Evolutionary conservation across 768 basidiomycete species (phyloP), one percentile per base, ranked within the genome.

Genomic region (Lactarius tabidus): DNA sequence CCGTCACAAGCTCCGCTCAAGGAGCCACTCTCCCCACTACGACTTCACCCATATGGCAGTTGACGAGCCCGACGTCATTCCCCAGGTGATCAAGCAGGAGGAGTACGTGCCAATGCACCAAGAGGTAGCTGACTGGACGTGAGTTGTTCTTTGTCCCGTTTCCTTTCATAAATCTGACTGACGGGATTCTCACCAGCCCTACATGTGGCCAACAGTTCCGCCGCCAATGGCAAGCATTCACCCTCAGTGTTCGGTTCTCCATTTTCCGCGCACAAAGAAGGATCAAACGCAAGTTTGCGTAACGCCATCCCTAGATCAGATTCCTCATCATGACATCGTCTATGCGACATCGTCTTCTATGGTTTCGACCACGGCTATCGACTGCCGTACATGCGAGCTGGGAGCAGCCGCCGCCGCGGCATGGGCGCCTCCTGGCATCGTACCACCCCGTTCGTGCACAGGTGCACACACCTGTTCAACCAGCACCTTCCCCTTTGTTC

Each of bases 141-240:
- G 58, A 65, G 69, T 70, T 10, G 18, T 31, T 15, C 31, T 62
- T 58, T 17, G 39, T 57, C n/a, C 51, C 39, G 17, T 20, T 31
- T 48, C 43, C 20, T 51, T 62, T 31, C n/a, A 51, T 51, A 51
- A 15, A 51, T 53, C 63, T 35, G 45, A 33, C 57, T 60, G 15
- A 65, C 28, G 2, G 6, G 4, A 33, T 6, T 58, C 56, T 43
- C 57, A 59, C 29, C 64, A 86, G 84, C 3, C 87, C 87, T 15
- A 84, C 84, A 39, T 88, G 87, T 74, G 75, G 77, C 10, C 78
- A 86, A 71, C 76, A 74, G 55, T 73, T 88, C 51, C 77, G 78
- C 62, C 77, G 83, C 10, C 83, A 86, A 63, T 88, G 87, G 86
- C 84, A 86, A 69, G 84, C 85, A 10, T 66, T 87, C 33, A 73